Evolutionary conservation across 1,139 yeast genomes (phyloP).

Genomic region (Candida sp.): DNA sequence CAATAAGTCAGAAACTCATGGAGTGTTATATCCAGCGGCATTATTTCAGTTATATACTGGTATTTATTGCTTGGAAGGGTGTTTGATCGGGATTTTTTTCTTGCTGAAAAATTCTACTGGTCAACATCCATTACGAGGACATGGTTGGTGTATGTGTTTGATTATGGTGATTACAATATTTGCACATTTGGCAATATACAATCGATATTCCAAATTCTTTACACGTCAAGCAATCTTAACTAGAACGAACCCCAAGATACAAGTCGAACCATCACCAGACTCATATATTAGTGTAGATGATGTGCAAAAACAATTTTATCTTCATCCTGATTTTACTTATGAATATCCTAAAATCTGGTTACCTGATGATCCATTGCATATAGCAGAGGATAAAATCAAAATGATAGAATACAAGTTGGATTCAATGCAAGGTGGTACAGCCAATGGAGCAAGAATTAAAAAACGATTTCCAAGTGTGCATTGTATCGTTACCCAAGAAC

Average conservation of each 20-base stretch:
- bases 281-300: conserved; percentile 1
- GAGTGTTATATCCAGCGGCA: conserved; percentile 70
- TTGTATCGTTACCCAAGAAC: conserved; percentile 26
- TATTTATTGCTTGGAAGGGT: conserved; percentile 72
- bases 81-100: conserved; percentile 72
- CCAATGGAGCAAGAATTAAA: conserved; percentile 25
- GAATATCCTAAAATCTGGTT: conserved; percentile 33
- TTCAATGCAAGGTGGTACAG: conserved; percentile 20
- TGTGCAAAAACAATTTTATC: conserved; percentile 19
- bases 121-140: conserved; percentile 25
- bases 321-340: conserved; percentile 33
- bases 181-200: conserved; percentile 28
- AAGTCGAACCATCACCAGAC: conserved; percentile 2
- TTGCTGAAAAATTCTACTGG: conserved; percentile 48
- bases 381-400: conserved; percentile 11
- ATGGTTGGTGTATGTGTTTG: conserved; percentile 47
- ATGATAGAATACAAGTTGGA: conserved; percentile 8
- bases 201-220: conserved; percentile 25
- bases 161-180: conserved; percentile 35
- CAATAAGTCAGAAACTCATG: conserved; percentile 63
- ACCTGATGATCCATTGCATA: conserved; percentile 24
- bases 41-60: conserved; percentile 76
- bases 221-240: conserved; percentile 22
- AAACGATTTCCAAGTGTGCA: conserved; percentile 12
- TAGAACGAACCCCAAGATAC: conserved; percentile 13